Evolutionary conservation across 2,329 filamentous ascomycete species (phyloP), one percentile per base, ranked within the genome.

Genomic region (Dothistroma septosporum): DNA sequence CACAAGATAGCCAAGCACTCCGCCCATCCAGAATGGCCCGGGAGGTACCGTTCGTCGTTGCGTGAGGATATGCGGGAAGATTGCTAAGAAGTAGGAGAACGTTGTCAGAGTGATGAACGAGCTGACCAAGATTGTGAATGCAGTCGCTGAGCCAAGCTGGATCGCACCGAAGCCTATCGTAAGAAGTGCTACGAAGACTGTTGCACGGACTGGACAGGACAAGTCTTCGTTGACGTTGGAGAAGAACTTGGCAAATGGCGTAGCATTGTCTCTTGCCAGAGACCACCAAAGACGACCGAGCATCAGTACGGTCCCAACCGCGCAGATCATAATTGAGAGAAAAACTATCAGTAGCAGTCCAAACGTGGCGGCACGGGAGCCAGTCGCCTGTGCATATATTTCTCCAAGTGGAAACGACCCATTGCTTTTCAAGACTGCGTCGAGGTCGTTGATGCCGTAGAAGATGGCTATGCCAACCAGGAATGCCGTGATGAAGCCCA

Each of bases 141-240:
- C 74, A 1, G 70, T 73, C 28, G 65, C 64, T 31, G 58, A 65
- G 44, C 71, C 72, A 19, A 74, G 61, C 9, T 71, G 68, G 33
- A 76, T 75, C 4, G 73, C 73, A 6, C 73, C 74, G 11, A 76
- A 66, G 9, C 59, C 77, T 1, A 83, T 84, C 55, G 80, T 78
- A 2, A 86, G 57, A 35, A 79, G 61, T 4, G 79, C 78, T 61
- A 82, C 83, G 60, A 83, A 78, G n/a, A 87, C 62, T 0, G 84
- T 85, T 1, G 85, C 78, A 59, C 82, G 81, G 16, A 87, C 76
- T 0, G 85, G 85, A 68, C 85, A 86, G 57, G 83, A 83, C 59
- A 85, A 79, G 1, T 64, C 73, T 62, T 78, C 76, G 70, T 82
- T 80, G 65, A 87, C 83, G 19, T 69, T 72, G n/a, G 79, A 76